Base-by-base conservation (phyloP, 176 grass and related monocot genomes). In the Musa schizocarpa region DNA sequence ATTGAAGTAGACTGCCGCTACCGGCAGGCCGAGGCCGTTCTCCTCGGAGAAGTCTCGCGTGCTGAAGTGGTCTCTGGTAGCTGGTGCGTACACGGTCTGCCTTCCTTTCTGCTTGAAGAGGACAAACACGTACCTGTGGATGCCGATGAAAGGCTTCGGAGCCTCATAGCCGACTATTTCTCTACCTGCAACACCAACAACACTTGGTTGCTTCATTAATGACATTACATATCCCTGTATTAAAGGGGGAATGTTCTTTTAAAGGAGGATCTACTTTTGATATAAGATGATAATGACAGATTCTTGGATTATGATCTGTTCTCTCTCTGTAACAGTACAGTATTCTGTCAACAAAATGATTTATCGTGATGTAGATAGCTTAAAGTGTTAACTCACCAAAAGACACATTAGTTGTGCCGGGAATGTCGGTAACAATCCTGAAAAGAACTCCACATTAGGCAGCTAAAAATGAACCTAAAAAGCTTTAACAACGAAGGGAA, bases 351-450 rank as follows among this genome's bases (percentile, higher is more conserved):
- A 43, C 6, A 43, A 50, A 80, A 62, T 63, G 54, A 11, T 74
- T 21, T 68, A 58, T 70, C 22, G 25, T 63, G 73, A 17, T 34
- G 77, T 29, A 70, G 3, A 16, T 6, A 43, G 34, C 34, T 43
- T 0, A 3, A 3, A 29, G 29, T 29, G 29, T 29, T 29, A 43
- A 77, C 82, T 52, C 85, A 93, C 90, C 94, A 78, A 93, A 98
- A 27, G 82, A 85, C 69, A 78, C 84, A 84, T 93, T 86, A 63
- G 94, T 98, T 51, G 90, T 93, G 63, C 94, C 94, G 34, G 94
- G 94, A 81, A 98, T 93, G 77, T 98, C 86, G 80, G 84, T 89
- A 48, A 93, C 94, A 79, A 93, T 82, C 94, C 94, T 98, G 89
- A 81, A 61, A 17, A 68, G 83, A 73, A 52, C 8, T 9, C 9